Evolutionary conservation across 768 basidiomycete species (phyloP).

Genomic region (Leccinum boreale): DNA sequence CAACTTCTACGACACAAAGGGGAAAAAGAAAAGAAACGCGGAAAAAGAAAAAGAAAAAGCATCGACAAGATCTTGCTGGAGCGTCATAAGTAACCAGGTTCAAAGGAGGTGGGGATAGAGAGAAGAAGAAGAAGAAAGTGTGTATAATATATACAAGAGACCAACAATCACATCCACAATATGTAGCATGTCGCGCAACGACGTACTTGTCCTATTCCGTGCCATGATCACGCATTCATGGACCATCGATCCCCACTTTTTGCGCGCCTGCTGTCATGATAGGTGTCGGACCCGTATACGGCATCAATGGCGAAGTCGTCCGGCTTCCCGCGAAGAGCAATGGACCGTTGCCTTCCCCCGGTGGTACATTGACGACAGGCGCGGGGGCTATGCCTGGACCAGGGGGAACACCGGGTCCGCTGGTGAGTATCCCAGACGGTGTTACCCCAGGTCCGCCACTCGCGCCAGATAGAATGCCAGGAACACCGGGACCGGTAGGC

Average conservation of each 20-base stretch:
- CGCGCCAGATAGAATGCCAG: too few species aligned
- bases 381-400: conserved; percentile 28
- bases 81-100: background rate
- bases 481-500: too few species aligned
- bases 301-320: conserved; percentile 25
- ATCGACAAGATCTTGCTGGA: background rate
- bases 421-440: conserved; percentile 26
- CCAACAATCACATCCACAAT: background rate
- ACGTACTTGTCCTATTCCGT: background rate
- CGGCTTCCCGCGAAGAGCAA: conserved; percentile 15
- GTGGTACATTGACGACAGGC: conserved; percentile 2
- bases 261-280: too few species aligned
- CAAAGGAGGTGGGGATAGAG: background rate
- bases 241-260: background rate
- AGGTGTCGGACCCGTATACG: conserved; percentile 12
- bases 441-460: conserved; percentile 3
- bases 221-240: background rate
- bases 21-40: background rate
- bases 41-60: background rate
- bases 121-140: background rate
- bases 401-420: conserved; percentile 26
- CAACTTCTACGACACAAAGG: background rate
- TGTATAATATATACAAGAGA: background rate
- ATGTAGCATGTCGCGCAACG: background rate
- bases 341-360: conserved; percentile 8